phyloP scores from a whole-genome alignment of 1,139 yeast species.

The Saccharomyces hybrid region DNA sequence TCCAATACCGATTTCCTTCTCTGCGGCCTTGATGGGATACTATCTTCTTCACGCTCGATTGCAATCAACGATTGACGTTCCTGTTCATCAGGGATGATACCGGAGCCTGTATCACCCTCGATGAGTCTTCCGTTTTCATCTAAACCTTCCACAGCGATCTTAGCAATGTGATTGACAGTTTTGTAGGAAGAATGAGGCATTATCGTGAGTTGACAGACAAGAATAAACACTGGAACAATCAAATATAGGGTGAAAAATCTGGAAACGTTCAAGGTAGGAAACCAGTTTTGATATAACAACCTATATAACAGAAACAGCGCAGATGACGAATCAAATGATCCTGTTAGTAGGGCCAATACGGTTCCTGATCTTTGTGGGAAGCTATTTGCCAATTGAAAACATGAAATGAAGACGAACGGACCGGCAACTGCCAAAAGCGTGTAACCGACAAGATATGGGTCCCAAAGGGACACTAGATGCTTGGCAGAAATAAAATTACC shows the following conservation, averaged over 20 bases:
- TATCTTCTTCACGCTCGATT: slow-evolving; percentile 13
- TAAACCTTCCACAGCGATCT: slow-evolving; percentile 59
- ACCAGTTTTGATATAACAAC: slow-evolving; percentile 45
- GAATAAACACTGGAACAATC: slow-evolving; percentile 65
- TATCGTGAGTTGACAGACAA: slow-evolving; percentile 59
- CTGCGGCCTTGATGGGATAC: not conserved
- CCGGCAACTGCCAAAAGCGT: slow-evolving; percentile 68
- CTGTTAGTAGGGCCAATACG: slow-evolving; percentile 62
- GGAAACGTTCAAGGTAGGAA: slow-evolving; percentile 33
- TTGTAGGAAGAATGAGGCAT: slow-evolving; percentile 79
- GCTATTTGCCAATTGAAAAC: slow-evolving; percentile 67
- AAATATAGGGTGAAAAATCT: slow-evolving; percentile 60
- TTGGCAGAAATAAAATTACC: slow-evolving; percentile 34
- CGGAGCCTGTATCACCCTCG: slow-evolving; percentile 30
- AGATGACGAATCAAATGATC: slow-evolving; percentile 72
- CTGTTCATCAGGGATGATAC: slow-evolving; percentile 21
- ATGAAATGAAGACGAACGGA: slow-evolving; percentile 74
- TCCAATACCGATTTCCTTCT: slow-evolving; percentile 48
- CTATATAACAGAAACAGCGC: slow-evolving; percentile 66
- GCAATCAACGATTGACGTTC: not conserved
- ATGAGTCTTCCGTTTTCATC: slow-evolving; percentile 42
- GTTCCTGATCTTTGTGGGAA: slow-evolving; percentile 68
- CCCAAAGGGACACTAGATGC: slow-evolving; percentile 31
- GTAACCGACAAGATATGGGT: slow-evolving; percentile 59
- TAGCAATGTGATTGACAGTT: slow-evolving; percentile 42